Evolutionary conservation across 202 grass and related monocot species (phyloP).

Genomic region (Digitaria exilis): DNA sequence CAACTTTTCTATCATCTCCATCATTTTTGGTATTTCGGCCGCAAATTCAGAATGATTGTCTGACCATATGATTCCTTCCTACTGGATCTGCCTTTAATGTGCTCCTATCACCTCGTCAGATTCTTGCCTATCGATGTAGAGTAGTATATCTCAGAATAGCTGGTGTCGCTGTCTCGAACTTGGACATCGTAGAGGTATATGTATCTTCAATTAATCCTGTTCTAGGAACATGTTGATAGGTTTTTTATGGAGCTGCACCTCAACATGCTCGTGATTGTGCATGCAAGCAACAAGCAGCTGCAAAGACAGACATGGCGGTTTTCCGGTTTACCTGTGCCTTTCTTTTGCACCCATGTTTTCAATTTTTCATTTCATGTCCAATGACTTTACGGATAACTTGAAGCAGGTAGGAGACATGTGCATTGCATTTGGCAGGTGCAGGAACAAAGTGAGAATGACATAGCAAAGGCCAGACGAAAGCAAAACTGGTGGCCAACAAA

Average conservation of each 20-base stretch:
- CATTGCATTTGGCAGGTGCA: slow-evolving; percentile 17
- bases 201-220: slow-evolving; percentile 1
- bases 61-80: background rate
- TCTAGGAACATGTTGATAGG: background rate
- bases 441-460: slow-evolving; percentile 12
- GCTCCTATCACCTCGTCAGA: background rate
- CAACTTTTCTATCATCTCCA: background rate
- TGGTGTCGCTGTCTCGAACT: background rate
- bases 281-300: background rate
- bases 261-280: background rate
- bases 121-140: background rate
- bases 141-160: background rate
- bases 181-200: too few species aligned
- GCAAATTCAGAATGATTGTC: background rate
- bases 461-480: background rate
- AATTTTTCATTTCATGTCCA: too few species aligned
- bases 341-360: background rate
- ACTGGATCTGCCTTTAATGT: background rate
- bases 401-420: slow-evolving; percentile 1
- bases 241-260: background rate
- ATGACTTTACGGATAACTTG: background rate
- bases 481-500: slow-evolving; percentile 8
- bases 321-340: slow-evolving; percentile 5
- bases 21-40: background rate
- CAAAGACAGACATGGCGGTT: background rate